Conservation (phyloP, 1,284 basidiomycete species). For the Cutaneotrichosporon cyanovorans region DNA sequence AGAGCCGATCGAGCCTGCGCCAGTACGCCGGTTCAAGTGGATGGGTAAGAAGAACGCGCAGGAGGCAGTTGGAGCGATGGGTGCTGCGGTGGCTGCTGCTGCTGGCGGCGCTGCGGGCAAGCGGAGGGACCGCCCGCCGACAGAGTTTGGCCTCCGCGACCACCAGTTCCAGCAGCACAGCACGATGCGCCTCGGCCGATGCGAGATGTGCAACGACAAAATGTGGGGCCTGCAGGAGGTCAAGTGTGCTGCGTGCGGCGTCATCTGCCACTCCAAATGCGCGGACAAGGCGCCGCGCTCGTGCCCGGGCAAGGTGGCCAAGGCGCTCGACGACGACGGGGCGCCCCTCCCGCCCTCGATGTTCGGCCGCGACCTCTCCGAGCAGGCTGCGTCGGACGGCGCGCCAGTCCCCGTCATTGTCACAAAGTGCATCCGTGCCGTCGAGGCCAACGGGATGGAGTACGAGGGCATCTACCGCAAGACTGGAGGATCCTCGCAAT, state of each 20-base stretch:
- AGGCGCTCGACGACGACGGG: conserved; percentile 18
- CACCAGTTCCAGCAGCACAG: conserved; percentile 88
- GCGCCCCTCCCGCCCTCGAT: conserved; percentile 61
- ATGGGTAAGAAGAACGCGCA: conserved; percentile 34
- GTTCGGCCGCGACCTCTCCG: conserved; percentile 78
- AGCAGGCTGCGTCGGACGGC: conserved; percentile 71
- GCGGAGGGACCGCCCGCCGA: conserved; percentile 29
- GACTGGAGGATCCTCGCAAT: conserved; percentile 85
- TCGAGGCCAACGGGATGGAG: conserved; percentile 68
- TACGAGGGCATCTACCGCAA: conserved; percentile 82
- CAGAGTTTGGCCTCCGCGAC: conserved; percentile 49
- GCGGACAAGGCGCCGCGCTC: conserved; percentile 41
- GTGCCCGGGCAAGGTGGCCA: conserved; percentile 33
- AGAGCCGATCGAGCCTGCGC: conserved; percentile 46
- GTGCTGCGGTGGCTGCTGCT: neutral
- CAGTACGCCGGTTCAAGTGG: conserved; percentile 52
- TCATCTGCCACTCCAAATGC: conserved; percentile 49
- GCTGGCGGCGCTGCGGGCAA: conserved; percentile 3
- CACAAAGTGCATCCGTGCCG: conserved; percentile 88
- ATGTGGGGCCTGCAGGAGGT: conserved; percentile 92
- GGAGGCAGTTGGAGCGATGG: neutral
- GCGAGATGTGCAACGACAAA: conserved; percentile 94
- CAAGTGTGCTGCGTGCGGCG: conserved; percentile 60
- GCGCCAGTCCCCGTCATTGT: conserved; percentile 78
- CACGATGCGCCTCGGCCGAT: conserved; percentile 78